Evolutionary conservation across 805 yeast genomes (phyloP).

Genomic region (Cyberlindnera xylosilytica): DNA sequence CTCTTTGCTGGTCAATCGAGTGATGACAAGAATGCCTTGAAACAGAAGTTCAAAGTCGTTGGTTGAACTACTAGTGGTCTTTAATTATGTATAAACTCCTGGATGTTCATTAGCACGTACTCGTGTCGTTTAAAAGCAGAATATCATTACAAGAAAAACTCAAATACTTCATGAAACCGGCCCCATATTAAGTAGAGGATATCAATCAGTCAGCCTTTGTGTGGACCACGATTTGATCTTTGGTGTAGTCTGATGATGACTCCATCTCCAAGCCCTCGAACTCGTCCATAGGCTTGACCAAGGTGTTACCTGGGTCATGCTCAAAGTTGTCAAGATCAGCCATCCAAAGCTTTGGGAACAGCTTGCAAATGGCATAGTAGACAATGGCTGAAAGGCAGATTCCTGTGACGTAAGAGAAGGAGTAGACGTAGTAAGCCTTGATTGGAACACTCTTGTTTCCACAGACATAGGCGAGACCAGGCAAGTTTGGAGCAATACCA

Average conservation of each 20-base stretch:
- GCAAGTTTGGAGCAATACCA: constrained; percentile 37
- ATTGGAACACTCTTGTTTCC: constrained; percentile 61
- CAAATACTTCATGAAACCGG: no score
- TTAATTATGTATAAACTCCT: no score
- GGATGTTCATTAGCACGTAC: no score
- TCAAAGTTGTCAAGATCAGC: constrained; percentile 22
- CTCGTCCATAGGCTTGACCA: constrained; percentile 16
- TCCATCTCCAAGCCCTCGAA: constrained; percentile 15
- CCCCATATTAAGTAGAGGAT: no score
- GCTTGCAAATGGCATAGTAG: constrained; percentile 44
- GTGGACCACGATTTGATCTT: constrained; percentile 5
- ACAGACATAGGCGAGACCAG: constrained; percentile 46
- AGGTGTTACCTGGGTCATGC: constrained; percentile 21
- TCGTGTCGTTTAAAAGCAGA: no score
- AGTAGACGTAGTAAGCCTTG: constrained; percentile 69
- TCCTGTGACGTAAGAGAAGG: constrained; percentile 51
- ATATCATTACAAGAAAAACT: no score
- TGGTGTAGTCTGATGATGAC: constrained; percentile 10
- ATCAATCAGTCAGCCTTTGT: constrained; percentile 7
- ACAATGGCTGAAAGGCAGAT: constrained; percentile 47
- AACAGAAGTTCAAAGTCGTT: constrained; percentile 14
- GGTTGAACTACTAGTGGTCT: no score
- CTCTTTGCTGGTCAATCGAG: constrained; percentile 43
- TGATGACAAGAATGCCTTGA: constrained; percentile 23
- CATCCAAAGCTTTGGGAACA: constrained; percentile 38